Conservation (phyloP, 257 asterid genomes). For the Knoxia roxburghii region DNA sequence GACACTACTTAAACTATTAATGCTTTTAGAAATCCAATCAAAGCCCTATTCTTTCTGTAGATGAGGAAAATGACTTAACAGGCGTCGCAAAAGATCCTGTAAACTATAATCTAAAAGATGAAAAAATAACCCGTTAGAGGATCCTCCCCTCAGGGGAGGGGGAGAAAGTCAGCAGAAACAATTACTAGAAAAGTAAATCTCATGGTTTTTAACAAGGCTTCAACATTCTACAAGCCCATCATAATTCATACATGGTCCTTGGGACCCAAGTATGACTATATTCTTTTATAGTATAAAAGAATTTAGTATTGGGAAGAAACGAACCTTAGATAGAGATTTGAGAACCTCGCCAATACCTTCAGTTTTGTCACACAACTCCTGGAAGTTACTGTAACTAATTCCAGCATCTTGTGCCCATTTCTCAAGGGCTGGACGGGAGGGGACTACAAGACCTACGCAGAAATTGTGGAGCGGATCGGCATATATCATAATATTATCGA, state of each 20-base stretch:
- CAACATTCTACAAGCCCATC: not conserved
- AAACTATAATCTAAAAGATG: too few species aligned
- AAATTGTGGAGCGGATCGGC: constrained; percentile 83
- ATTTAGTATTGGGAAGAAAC: constrained; percentile 12
- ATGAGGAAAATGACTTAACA: not conserved
- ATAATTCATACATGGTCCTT: not conserved
- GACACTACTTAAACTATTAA: not conserved
- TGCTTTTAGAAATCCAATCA: too few species aligned
- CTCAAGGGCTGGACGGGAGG: constrained; percentile 58
- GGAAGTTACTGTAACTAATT: constrained; percentile 40
- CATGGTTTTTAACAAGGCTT: not conserved
- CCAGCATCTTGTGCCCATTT: constrained; percentile 81
- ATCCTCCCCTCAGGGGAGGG: not conserved
- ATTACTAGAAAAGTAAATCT: not conserved
- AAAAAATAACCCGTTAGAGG: too few species aligned
- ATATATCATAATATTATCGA: constrained; percentile 62
- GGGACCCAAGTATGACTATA: not conserved
- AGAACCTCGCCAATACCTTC: constrained; percentile 67
- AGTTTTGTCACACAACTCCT: constrained; percentile 58
- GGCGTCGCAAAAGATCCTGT: not conserved
- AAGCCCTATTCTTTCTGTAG: not conserved
- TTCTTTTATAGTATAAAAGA: not conserved
- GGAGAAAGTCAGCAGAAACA: not conserved
- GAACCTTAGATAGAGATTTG: constrained; percentile 69
- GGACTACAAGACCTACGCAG: constrained; percentile 79